Evolutionary conservation across 129 eudicot species (phyloP).

Genomic region (Logfia minima): DNA sequence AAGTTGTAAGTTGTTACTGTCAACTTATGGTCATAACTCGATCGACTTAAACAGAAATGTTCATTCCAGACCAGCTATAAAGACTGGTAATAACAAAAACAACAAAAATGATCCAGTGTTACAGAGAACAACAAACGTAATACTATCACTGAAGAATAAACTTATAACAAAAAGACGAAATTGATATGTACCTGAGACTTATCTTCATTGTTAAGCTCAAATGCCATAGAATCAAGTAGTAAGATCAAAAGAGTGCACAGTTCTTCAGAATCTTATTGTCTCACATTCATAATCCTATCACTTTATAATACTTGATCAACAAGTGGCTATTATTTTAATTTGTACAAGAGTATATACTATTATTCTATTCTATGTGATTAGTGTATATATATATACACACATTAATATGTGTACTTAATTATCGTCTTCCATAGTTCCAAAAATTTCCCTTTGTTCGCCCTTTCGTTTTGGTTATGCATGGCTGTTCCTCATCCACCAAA

Average conservation of each 20-base stretch:
- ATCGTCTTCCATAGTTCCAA: not conserved
- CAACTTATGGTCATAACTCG: not conserved
- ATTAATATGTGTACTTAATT: not conserved
- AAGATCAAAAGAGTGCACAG: conserved; percentile 70
- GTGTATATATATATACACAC: not conserved
- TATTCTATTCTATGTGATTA: not conserved
- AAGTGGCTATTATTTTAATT: not conserved
- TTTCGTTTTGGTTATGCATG: not conserved
- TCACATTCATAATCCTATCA: not conserved
- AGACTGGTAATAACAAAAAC: not conserved
- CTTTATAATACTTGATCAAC: not conserved
- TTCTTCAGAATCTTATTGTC: not conserved
- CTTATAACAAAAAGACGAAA: not conserved
- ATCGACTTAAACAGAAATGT: not conserved
- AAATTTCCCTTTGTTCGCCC: not conserved
- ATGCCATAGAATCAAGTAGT: conserved; percentile 87
- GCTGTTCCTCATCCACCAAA: not conserved
- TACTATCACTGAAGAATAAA: not conserved
- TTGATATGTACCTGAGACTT: conserved; percentile 63
- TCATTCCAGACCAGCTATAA: not conserved
- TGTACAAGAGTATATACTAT: not conserved
- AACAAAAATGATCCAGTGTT: not conserved
- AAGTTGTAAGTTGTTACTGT: not conserved
- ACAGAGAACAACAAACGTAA: not conserved
- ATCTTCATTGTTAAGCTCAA: conserved; percentile 86